Evolutionary conservation across 1,284 basidiomycete species (phyloP).

Genomic region (Vanrija pseudolonga): DNA sequence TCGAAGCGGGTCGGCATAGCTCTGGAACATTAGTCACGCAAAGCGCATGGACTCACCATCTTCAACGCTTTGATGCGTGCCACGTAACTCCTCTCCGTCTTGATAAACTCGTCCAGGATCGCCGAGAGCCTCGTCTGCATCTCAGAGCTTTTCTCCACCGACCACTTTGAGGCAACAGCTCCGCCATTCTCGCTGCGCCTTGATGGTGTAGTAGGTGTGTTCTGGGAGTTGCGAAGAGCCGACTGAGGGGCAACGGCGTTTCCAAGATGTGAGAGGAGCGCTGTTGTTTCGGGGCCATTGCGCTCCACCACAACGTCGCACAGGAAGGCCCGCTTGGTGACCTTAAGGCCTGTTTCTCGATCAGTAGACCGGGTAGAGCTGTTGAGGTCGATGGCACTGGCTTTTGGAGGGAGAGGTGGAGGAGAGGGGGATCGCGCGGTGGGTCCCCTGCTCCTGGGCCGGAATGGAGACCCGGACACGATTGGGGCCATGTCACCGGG

Average conservation of each 20-base stretch:
- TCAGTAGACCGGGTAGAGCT: conserved; percentile 38
- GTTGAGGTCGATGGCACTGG: conserved; percentile 37
- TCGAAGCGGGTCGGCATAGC: conserved; percentile 86
- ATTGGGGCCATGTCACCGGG: conserved; percentile 14
- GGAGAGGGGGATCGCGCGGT: conserved; percentile 4
- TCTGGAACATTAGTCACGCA: conserved; percentile 36
- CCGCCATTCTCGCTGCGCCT: conserved; percentile 14
- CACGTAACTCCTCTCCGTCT: conserved; percentile 46
- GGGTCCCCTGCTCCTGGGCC: conserved; percentile 11
- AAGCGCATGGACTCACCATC: conserved; percentile 23
- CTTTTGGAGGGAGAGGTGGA: conserved; percentile 10
- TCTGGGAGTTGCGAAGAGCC: too few relatives aligned
- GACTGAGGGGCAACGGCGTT: conserved; percentile 17
- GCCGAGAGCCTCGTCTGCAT: conserved; percentile 26
- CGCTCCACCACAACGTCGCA: conserved; percentile 44
- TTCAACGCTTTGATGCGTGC: conserved; percentile 42
- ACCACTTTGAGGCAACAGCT: neutral
- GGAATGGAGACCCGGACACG: conserved; percentile 13
- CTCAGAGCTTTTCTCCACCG: conserved; percentile 13
- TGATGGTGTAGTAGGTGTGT: conserved; percentile 17
- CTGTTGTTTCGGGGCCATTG: conserved; percentile 35
- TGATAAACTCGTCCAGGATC: conserved; percentile 44
- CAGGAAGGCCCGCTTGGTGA: conserved; percentile 39
- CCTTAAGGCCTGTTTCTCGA: conserved; percentile 24
- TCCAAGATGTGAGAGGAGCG: conserved; percentile 38